Base-by-base conservation (phyloP, 306 rosid species). In the Pterocarpus santalinus region DNA sequence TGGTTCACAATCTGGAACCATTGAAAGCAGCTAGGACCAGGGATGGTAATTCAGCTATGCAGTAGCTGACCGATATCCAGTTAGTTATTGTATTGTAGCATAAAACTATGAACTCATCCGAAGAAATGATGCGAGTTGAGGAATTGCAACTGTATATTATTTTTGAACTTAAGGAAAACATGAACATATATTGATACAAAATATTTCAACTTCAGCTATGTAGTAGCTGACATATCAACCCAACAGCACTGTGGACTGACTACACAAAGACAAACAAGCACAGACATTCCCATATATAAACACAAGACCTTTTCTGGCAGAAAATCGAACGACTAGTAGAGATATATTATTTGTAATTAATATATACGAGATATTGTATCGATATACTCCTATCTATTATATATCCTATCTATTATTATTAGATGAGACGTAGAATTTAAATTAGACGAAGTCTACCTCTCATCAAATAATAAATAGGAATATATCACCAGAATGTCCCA, bases 251-350 rank as follows among this genome's bases (percentile, higher is more conserved):
- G 1, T 4, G 61, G 71, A 43, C 80, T 17, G 6, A 49, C 12
- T 3, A 30, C 30, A 79, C 56, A 39, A 8, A 35, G 43, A 65
- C 34, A 66, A 3, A 64, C 5, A 66, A 51, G 6, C 7, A 12
- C n/a, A 14, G 1, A 51, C 51, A 58, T 44, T 35, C 46, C 38
- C 41, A 49, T 52, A 56, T 66, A 39, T 1, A 82, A 38, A 82
- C 22, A 76, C 5, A 13, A 1, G 1, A 2, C 10, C 8, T 14
- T 76, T 39, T 5, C 15, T 74, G 62, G 14, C 65, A 63, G 79
- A 41, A 69, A 43, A 55, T 72, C n/a, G 9, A 80, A 79, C 52
- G 33, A 47, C 34, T 46, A 44, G 71, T 28, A 22, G 52, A 55
- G 53, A 63, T n/a, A 58, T 47, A 1, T 66, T 64, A 55, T 5